Base-by-base conservation (phyloP, 345 rosid genomes). In the Angophora floribunda region DNA sequence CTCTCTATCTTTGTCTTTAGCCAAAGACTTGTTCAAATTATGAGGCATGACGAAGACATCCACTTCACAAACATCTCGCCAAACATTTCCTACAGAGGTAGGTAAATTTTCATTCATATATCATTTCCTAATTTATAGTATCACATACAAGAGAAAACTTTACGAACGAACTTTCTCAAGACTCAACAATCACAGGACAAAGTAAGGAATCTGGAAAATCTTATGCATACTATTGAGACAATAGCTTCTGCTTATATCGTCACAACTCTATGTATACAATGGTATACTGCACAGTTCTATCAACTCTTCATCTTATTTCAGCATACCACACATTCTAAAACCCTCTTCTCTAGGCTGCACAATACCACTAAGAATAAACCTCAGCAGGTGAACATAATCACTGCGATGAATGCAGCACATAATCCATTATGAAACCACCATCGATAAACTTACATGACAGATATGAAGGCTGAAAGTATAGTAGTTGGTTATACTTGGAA, bases 151-250 rank as follows among this genome's bases (percentile, higher is more conserved):
- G 28, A 26, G 65, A 59, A 24, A 24, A 59, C 65, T 59, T 55
- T 55, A 1, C 59, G 26, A 55, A 7, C 26, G 21, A 55, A 59
- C 30, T 59, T 59, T 1, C 67, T 24, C 2, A 11, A 9, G 15
- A 26, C 30, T 3, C 9, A 10, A 11, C 0, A 59, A 59, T 1
- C n/a, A 26, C 28, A 59, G 65, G 65, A 59, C 65, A 59, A 10
- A 55, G 30, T n/a, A 59, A 57, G 24, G 65, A 0, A 59, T 1
- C 7, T 11, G 30, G 4, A 59, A 59, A 59, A 26, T 26, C 30
- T 15, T 2, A 3, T 59, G 14, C 11, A 59, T 59, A 13, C 67
- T 59, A 59, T 12, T 0, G 2, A 59, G 21, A 55, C 59, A 55
- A 55, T 55, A 55, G 59, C 59, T 55, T 55, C 26, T 55, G 59